Base-by-base conservation (phyloP, 225 moss, liverwort and hornwort species). In the Lunularia cruciata region DNA sequence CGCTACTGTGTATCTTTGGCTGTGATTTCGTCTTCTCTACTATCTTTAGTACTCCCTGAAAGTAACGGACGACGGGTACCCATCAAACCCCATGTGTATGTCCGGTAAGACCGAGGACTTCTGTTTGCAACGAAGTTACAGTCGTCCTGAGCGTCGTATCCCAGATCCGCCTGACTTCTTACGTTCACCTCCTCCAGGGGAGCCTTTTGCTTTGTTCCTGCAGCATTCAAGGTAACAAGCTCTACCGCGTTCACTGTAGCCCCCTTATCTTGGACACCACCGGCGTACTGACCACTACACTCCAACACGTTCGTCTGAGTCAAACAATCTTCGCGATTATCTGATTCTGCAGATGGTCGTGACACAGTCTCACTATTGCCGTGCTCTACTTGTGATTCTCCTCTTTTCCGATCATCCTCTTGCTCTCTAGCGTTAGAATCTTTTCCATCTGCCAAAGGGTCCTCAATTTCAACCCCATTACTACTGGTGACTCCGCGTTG, bases 11-110 rank as follows among this genome's bases (percentile, higher is more conserved):
- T 49, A 42, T 67, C 19, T 26, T 65, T 51, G 31, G 63, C 69
- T 49, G 1, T 6, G 47, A 46, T 46, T 26, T 65, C 69, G 15
- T 69, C 63, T 25, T 73, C 73, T 43, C 57, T 73, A 20, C 8
- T 40, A 1, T 61, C 61, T 42, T 25, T 39, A 26, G 22, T 37
- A 23, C 59, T 71, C 36, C 59, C 74, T 27, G 49, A 34, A 30
- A 34, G 69, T 25, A 79, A 47, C 49, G 52, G 75, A 13, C 79
- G 75, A 20, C 75, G 79, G 18, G 71, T 53, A 27, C 79, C 75
- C 28, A 68, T 26, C 12, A 40, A 33, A 46, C 78, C 73, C 79
- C 79, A 79, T 46, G 66, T 79, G 26, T 75, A 79, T 26, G 79
- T 79, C 66, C 66, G 59, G 5, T 61, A 79, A 51, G 71, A 52